A percentile compares a stretch with the other conserved stretches of the same genome.
Conservation (phyloP, 306 rosid species). For the Sesbania bispinosa region DNA sequence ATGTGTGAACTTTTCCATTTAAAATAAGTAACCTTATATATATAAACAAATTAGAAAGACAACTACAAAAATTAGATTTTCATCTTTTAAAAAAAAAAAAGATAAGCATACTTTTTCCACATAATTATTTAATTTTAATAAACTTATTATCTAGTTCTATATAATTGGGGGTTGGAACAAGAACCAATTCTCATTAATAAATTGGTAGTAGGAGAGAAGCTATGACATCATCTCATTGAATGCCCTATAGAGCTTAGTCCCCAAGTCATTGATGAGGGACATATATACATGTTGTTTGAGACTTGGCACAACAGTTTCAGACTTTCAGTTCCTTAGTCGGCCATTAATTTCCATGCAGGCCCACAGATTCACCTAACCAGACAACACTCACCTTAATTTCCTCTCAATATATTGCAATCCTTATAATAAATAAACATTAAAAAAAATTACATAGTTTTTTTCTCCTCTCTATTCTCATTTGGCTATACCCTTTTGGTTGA, state of each 20-base stretch:
- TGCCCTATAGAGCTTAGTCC: conserved; percentile 7
- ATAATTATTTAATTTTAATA: not conserved
- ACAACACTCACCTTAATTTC: conserved; percentile 18
- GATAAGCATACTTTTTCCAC: not conserved
- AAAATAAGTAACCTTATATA: not conserved
- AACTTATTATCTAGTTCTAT: not conserved
- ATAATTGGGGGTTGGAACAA: no score
- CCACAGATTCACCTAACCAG: conserved; percentile 52
- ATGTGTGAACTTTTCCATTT: conserved; percentile 6
- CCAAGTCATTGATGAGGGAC: conserved; percentile 22
- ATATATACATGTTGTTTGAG: conserved; percentile 22
- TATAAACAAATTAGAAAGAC: no score
- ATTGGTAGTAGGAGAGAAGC: not conserved
- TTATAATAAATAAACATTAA: not conserved
- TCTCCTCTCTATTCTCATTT: not conserved
- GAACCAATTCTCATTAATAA: not conserved
- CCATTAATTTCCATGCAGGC: conserved; percentile 43
- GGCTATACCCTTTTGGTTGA: not conserved
- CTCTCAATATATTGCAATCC: not conserved
- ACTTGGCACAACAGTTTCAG: conserved; percentile 29
- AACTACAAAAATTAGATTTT: no score
- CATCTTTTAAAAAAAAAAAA: no score
- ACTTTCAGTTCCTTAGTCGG: conserved; percentile 49
- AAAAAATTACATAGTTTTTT: not conserved
- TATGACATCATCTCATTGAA: conserved; percentile 25